Evolutionary conservation across 768 basidiomycete genomes (phyloP).

Genomic region (Cyathus striatus): DNA sequence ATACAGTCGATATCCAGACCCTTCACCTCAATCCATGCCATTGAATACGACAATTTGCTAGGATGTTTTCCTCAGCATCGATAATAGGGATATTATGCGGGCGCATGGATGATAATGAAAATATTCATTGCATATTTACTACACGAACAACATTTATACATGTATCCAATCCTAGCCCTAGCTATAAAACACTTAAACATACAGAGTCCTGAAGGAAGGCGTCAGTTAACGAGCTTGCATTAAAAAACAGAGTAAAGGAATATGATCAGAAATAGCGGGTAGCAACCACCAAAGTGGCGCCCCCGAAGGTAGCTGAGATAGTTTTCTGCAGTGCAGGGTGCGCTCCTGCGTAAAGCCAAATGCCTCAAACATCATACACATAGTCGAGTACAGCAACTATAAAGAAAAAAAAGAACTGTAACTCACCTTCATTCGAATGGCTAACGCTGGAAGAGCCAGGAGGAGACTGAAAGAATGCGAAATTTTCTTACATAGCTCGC

Average conservation of each 20-base stretch:
- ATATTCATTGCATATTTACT: too few relatives aligned
- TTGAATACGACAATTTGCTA: too few relatives aligned
- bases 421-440: conserved; percentile 18
- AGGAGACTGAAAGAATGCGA: neutral
- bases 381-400: conserved; percentile 8
- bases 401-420: conserved; percentile 4
- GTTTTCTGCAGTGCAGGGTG: conserved; percentile 74
- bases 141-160: too few relatives aligned
- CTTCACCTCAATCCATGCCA: too few relatives aligned
- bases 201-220: too few relatives aligned
- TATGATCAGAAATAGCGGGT: conserved; percentile 38
- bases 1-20: too few relatives aligned
- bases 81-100: too few relatives aligned
- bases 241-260: conserved; percentile 5
- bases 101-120: too few relatives aligned
- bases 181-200: too few relatives aligned
- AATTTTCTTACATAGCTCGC: neutral
- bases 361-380: conserved; percentile 83
- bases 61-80: too few relatives aligned
- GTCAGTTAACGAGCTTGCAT: neutral
- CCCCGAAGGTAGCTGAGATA: conserved; percentile 91
- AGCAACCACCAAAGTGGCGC: conserved; percentile 36
- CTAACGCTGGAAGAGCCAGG: neutral
- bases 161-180: too few relatives aligned
- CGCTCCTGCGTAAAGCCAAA: conserved; percentile 81